Evolutionary conservation across 306 rosid genomes (phyloP).

Genomic region (Castanospermum australe): DNA sequence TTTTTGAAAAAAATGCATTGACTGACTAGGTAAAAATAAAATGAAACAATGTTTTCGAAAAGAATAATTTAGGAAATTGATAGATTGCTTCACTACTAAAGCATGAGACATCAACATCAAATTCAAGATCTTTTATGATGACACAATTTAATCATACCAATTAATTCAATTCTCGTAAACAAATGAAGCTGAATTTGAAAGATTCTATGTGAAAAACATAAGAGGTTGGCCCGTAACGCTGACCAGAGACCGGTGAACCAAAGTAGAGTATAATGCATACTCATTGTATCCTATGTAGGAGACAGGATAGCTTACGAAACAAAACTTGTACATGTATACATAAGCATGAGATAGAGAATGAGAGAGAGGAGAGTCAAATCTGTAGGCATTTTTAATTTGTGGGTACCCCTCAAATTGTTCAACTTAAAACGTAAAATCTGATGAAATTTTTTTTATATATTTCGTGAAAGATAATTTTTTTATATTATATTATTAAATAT

Average conservation of each 20-base stretch:
- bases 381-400: too few species aligned
- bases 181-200: slow-evolving; percentile 24
- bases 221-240: neutral
- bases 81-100: too few species aligned
- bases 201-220: slow-evolving; percentile 1
- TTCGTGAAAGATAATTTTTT: too few species aligned
- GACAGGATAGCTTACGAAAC: slow-evolving; percentile 32
- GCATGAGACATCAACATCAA: too few species aligned
- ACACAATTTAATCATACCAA: too few species aligned
- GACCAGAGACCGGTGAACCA: neutral
- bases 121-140: too few species aligned
- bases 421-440: neutral
- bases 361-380: neutral
- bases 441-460: too few species aligned
- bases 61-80: too few species aligned
- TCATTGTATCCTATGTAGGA: slow-evolving; percentile 26
- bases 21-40: neutral
- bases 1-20: neutral
- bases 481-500: too few species aligned
- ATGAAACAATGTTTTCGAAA: too few species aligned
- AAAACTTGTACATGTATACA: neutral
- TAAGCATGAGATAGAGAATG: neutral
- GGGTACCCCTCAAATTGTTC: neutral
- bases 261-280: neutral
- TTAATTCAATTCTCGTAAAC: too few species aligned